phyloP scores from a whole-genome alignment of 805 yeast species.

The Starmerella potacharoeniae region DNA sequence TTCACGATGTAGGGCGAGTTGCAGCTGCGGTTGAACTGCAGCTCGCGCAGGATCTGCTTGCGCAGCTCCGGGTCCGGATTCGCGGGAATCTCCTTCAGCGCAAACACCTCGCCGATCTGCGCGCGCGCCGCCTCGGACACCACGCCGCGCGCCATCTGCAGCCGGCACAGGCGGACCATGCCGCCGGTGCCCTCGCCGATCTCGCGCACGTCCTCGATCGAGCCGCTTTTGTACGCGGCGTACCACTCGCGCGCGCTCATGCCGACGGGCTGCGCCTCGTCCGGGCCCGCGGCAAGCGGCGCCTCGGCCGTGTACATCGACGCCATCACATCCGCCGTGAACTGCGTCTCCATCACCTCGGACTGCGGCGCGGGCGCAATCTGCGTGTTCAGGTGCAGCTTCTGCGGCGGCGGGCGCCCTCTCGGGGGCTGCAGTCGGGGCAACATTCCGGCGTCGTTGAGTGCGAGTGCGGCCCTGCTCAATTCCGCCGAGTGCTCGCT shows the following conservation, averaged over 20 bases:
- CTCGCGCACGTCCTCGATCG: conserved; percentile 55
- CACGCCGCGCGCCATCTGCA: conserved; percentile 27
- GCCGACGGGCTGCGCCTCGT: conserved; percentile 1
- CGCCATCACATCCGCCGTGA: conserved; percentile 18
- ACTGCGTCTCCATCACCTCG: conserved; percentile 10
- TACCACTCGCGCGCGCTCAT: conserved; percentile 20
- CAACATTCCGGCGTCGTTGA: conserved; percentile 4
- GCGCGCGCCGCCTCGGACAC: conserved; percentile 7
- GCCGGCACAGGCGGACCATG: conserved; percentile 65
- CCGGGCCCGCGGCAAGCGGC: neutral
- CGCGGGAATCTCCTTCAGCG: conserved; percentile 62
- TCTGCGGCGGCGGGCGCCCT: conserved; percentile 18
- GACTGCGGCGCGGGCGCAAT: neutral
- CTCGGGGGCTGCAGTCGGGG: conserved; percentile 22
- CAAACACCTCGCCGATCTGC: conserved; percentile 51
- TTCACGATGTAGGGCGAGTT: conserved; percentile 74
- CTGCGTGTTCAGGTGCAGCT: conserved; percentile 16
- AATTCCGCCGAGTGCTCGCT: neutral
- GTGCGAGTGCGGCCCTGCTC: neutral
- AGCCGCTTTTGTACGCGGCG: conserved; percentile 10
- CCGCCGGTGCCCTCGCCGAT: conserved; percentile 96
- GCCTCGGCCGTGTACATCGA: conserved; percentile 12
- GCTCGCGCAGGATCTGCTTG: conserved; percentile 79
- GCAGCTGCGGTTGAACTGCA: conserved; percentile 77
- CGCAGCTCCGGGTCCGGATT: conserved; percentile 79